Base-by-base conservation (phyloP, 345 rosid species). In the Ceriops zippeliana region DNA sequence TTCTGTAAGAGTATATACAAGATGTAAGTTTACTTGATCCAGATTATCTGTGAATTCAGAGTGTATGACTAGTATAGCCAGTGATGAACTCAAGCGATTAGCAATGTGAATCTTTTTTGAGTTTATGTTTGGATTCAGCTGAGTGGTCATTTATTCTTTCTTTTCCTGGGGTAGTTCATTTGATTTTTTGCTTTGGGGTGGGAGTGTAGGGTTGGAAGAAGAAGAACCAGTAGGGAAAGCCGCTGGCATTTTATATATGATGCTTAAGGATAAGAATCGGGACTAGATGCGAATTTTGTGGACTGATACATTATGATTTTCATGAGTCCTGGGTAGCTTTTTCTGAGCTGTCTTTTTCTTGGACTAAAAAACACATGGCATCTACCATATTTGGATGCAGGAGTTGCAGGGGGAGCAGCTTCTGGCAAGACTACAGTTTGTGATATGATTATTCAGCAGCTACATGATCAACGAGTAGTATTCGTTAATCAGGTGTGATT, bases 391-490 rank as follows among this genome's bases (percentile, higher is more conserved):
- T 53, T 38, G 57, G 52, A 34, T 26, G 62, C 72, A 91, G 99
- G 99, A 66, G 99, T 95, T 80, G 98, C 93, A 68, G 98, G 99
- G 37, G 99, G 98, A 31, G 96, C 99, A 3, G 98, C 99, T 54
- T 89, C 99, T 20, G 99, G 99, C 46, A 96, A 96, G 82, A 96
- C 99, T 78, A 85, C 99, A 52, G 98, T 92, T 28, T 96, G 99
- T 69, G 97, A 96, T 83, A 90, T 96, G 98, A 96, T 96, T 51
- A 92, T 96, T 75, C 99, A 96, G 81, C 99, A 96, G 66, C 95
- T 96, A 61, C 99, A 92, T 80, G 99, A 96, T 80, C 99, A 96
- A 74, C 96, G 99, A 64, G 98, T 96, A 53, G 99, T 96, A 30
- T 89, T 96, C 73, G 90, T 96, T 67, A 92, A 89, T 73, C 97